These are phyloP conservation scores for Colletotrichum brevisporum DNA, from an alignment of 2,329 filamentous ascomycete species.

Conservation along the genomic window DNA sequence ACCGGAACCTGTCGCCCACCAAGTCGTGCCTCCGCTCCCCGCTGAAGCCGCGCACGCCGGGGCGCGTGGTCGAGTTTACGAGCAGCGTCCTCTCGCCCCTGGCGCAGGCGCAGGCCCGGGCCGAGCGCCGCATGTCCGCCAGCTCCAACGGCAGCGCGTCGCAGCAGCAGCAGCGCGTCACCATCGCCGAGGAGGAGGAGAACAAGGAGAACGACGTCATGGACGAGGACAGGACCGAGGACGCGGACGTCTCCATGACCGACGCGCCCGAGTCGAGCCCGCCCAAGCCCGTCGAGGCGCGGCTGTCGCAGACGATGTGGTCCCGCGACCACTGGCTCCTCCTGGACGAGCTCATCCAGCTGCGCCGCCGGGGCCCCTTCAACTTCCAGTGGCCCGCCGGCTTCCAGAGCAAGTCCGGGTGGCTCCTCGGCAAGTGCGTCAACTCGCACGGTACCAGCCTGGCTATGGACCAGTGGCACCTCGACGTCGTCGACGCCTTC, in stretches of 20 bases:
- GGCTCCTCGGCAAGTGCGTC: slow-evolving; percentile 64
- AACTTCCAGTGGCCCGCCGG: slow-evolving; percentile 50
- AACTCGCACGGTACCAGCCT: slow-evolving; percentile 61
- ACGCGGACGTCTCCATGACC: slow-evolving; percentile 36
- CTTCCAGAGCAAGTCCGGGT: slow-evolving; percentile 48
- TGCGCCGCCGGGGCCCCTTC: slow-evolving; percentile 59
- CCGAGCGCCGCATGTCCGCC: slow-evolving; percentile 25
- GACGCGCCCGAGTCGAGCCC: slow-evolving; percentile 17
- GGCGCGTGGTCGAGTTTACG: slow-evolving; percentile 71
- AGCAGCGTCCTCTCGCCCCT: slow-evolving; percentile 64
- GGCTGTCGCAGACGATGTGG: slow-evolving; percentile 61
- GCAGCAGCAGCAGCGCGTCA: slow-evolving; percentile 5
- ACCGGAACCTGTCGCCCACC: slow-evolving; percentile 66
- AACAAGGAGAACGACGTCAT: slow-evolving; percentile 54
- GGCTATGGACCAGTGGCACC: slow-evolving; percentile 68
- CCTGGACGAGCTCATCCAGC: slow-evolving; percentile 65
- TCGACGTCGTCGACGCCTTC: slow-evolving; percentile 71
- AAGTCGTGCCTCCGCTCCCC: slow-evolving; percentile 72
- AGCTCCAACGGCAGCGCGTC: slow-evolving; percentile 20
- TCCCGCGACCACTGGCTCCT: slow-evolving; percentile 67
- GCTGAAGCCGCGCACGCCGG: slow-evolving; percentile 70
- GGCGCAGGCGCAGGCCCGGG: slow-evolving; percentile 53
- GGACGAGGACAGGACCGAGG: slow-evolving; percentile 39
- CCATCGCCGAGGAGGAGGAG: slow-evolving; percentile 41
- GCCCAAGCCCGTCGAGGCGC: slow-evolving; percentile 11